phyloP scores from a whole-genome alignment of 306 rosid species.

The Dalbergia cochinchinensis region DNA sequence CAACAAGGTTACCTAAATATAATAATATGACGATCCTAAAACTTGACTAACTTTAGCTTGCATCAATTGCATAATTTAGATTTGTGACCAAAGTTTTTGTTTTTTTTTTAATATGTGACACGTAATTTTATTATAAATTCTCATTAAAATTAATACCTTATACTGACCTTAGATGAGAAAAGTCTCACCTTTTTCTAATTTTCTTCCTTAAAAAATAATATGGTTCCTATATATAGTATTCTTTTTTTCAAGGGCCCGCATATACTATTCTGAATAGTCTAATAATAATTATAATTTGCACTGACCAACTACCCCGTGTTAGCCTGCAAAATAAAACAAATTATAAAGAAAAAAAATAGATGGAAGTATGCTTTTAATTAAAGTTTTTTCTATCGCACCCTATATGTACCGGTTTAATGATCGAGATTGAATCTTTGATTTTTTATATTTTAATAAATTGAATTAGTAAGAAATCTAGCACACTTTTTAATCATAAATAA shows the following conservation, averaged over 20 bases:
- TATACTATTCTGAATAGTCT: not conserved
- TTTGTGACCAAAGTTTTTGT: not conserved
- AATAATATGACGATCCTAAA: not conserved
- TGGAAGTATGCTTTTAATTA: not conserved
- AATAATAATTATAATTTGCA: not conserved
- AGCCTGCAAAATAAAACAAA: not conserved
- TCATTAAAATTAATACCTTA: not conserved
- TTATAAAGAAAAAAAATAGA: not conserved
- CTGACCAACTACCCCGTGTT: not conserved
- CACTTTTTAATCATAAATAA: no score
- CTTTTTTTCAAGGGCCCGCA: no score
- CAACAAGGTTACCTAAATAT: not conserved
- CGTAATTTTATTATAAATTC: no score
- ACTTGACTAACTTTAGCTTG: not conserved
- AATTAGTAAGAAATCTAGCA: no score
- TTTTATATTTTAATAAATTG: no score
- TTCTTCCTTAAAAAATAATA: not conserved
- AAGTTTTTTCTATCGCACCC: no score
- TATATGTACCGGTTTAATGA: no score
- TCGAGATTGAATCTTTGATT: no score
- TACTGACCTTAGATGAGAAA: not conserved
- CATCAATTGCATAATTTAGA: not conserved
- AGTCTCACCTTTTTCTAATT: not conserved
- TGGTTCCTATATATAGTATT: not conserved
- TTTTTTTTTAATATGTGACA: no score